Evolutionary conservation across 768 basidiomycete genomes (phyloP), one percentile per base, ranked within the genome.

Genomic region (Hericium alpestre): DNA sequence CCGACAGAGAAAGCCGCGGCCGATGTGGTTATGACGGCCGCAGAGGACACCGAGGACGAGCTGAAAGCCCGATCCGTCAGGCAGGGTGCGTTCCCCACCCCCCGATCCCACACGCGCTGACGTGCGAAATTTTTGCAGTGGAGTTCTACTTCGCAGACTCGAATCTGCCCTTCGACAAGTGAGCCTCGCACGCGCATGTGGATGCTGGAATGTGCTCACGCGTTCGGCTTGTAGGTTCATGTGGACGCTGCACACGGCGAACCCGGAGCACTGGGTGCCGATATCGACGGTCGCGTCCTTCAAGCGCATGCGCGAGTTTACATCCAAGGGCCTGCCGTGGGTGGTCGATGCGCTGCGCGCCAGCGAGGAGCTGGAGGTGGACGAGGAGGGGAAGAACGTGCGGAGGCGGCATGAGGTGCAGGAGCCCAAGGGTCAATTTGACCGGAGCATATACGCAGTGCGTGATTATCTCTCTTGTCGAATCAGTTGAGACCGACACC

Each of bases 131-230:
- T 38, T 53, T 47, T 38, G 22, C 48, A 96, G 94, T 95, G 65
- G 90, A 93, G 68, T 97, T 96, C 71, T 96, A 97, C 76, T 93
- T 98, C 72, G 89, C 89, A 53, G 93, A 95, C 71, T 80, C 92
- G n/a, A 96, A 97, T 71, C 80, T 98, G 54, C 94, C 94, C 1
- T 93, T 81, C 61, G 90, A 93, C 77, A 88, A 83, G 87, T 87
- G 65, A 25, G 77, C 56, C 20, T 51, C 39, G 16, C n/a, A 25
- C 7, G 22, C 8, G 37, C 41, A 1, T 32, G 25, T 25, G 37
- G 32, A 2, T 23, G 20, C 40, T 51, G 22, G 39, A 15, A 18
- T 53, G 18, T 48, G 9, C 46, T 47, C 18, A 3, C 15, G 51
- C 27, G n/a, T 32, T 49, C 15, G 16, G 58, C 23, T 20, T 16